Conservation (phyloP, 768 basidiomycete genomes). For the Psilocybe cubensis region DNA sequence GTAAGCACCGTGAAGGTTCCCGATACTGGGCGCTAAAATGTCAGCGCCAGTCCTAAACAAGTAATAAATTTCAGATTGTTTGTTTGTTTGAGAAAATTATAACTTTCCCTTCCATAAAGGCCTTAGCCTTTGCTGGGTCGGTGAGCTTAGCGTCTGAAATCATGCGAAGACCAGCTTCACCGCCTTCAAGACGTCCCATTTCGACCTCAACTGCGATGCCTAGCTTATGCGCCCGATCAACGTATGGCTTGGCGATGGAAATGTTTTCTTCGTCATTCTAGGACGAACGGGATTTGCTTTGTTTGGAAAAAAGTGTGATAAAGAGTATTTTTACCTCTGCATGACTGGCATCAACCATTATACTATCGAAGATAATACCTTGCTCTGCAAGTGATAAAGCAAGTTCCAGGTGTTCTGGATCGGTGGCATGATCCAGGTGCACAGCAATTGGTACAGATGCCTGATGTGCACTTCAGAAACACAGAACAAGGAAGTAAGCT, state of each 20-base stretch:
- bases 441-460: constrained; percentile 53
- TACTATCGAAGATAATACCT: constrained; percentile 50
- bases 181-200: constrained; percentile 50
- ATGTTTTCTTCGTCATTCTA: constrained; percentile 54
- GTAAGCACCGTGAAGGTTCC: constrained; percentile 50
- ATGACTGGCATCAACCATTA: constrained; percentile 55
- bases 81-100: background rate
- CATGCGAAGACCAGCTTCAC: constrained; percentile 50
- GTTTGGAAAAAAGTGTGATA: background rate
- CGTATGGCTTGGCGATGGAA: constrained; percentile 43
- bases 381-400: constrained; percentile 47
- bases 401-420: constrained; percentile 48
- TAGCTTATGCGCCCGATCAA: constrained; percentile 41
- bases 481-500: background rate
- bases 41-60: constrained; percentile 42
- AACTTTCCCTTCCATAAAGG: constrained; percentile 43
- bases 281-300: background rate
- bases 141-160: constrained; percentile 53
- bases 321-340: constrained; percentile 36
- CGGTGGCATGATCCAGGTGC: constrained; percentile 52
- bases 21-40: constrained; percentile 51
- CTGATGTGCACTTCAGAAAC: constrained; percentile 41
- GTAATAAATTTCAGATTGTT: background rate
- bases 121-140: constrained; percentile 42
- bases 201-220: constrained; percentile 51